A percentile compares a stretch with the other conserved stretches of the same genome.
phyloP scores from a whole-genome alignment of 139 green algal species.

The Pleodorina starrii region DNA sequence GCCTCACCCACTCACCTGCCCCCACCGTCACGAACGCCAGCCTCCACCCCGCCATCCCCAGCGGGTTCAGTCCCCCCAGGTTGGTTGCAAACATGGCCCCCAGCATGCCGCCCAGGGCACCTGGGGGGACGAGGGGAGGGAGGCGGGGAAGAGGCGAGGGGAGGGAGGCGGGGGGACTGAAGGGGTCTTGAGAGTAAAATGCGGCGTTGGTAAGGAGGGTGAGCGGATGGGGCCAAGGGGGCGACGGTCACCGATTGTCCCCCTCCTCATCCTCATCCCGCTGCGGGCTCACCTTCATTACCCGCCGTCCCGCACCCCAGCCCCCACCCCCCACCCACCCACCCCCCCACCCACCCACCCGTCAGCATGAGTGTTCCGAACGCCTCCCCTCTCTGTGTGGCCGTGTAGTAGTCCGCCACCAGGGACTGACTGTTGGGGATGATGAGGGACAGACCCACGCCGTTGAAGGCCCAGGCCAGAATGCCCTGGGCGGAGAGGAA shows the following conservation, averaged over 20 bases:
- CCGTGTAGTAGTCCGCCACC: constrained; percentile 74
- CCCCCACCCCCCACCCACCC: too few species aligned
- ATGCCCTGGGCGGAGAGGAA: constrained; percentile 11
- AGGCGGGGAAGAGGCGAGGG: background rate
- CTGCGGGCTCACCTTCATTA: too few species aligned
- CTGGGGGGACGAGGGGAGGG: background rate
- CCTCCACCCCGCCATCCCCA: constrained; percentile 61
- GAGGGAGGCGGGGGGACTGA: background rate
- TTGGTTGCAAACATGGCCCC: constrained; percentile 75
- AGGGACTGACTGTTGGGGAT: constrained; percentile 81
- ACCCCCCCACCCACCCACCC: constrained; percentile 35
- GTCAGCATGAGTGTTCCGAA: constrained; percentile 81
- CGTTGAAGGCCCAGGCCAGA: constrained; percentile 76
- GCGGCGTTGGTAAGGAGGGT: too few species aligned
- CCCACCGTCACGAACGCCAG: constrained; percentile 63
- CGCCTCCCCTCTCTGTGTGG: constrained; percentile 64
- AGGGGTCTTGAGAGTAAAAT: too few species aligned
- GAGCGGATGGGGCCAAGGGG: too few species aligned
- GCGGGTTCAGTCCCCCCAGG: constrained; percentile 47
- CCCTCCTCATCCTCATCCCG: too few species aligned
- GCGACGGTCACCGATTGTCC: too few species aligned
- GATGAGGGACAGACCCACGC: constrained; percentile 80
- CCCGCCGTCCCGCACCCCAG: too few species aligned
- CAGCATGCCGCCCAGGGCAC: constrained; percentile 70
- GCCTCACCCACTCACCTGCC: background rate